phyloP scores from a whole-genome alignment of 805 yeast genomes.

The Starmerella sirachaensis region DNA sequence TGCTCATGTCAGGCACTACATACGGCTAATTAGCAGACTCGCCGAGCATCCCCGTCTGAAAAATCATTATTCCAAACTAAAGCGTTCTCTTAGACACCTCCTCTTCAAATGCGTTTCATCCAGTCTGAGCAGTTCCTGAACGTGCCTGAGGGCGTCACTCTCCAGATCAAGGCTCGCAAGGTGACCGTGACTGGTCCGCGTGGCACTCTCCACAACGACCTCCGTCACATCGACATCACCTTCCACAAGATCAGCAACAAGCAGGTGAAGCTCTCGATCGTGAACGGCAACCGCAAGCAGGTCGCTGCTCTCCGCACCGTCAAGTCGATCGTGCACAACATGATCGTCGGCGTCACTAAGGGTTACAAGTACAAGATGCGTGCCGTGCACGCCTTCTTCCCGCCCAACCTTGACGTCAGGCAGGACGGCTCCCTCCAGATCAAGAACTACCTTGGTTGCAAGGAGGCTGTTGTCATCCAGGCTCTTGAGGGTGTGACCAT shows the following conservation, averaged over 20 bases:
- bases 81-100: background rate
- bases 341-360: constrained; percentile 97
- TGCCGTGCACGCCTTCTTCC: constrained; percentile 99
- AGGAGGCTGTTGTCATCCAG: constrained; percentile 81
- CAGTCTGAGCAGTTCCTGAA: constrained; percentile 75
- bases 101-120: constrained; percentile 56
- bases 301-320: constrained; percentile 99
- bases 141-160: constrained; percentile 86
- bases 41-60: no score
- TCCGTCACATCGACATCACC: constrained; percentile 90
- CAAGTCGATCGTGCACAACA: constrained; percentile 84
- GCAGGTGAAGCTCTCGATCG: constrained; percentile 78
- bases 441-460: constrained; percentile 99
- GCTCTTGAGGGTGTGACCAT: constrained; percentile 82
- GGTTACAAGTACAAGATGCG: constrained; percentile 99
- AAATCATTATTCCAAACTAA: background rate
- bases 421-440: constrained; percentile 76
- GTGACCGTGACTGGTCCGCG: constrained; percentile 95
- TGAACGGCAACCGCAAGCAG: constrained; percentile 99
- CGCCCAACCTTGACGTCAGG: constrained; percentile 91
- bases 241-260: constrained; percentile 62
- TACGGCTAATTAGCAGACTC: no score
- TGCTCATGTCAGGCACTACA: no score
- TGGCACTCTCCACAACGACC: constrained; percentile 82
- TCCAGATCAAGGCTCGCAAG: constrained; percentile 80